Evolutionary conservation across 2,329 filamentous ascomycete species (phyloP), one percentile per base, ranked within the genome.

Genomic region (Onygenales sp.): DNA sequence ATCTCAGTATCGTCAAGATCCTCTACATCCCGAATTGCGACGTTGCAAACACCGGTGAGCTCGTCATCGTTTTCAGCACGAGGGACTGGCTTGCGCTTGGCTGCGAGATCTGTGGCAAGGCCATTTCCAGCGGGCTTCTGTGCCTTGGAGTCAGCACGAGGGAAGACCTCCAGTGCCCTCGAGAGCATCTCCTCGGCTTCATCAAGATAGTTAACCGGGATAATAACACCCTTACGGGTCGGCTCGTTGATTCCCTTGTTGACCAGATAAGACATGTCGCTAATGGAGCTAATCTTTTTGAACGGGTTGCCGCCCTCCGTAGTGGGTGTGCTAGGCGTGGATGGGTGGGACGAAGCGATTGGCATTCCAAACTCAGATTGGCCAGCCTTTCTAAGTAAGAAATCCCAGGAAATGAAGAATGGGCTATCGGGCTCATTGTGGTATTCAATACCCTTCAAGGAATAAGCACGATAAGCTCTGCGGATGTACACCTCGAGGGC

Each of bases 401-500:
- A 98, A 72, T 97, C 92, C 93, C 93, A 98, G 9, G 90, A 89
- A 42, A 97, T 77, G 57, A 86, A 78, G 65, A 87, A 95, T 8
- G 86, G 83, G 27, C 87, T 77, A 62, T 95, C 89, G 54, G 75
- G 73, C 13, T 68, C 66, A 52, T 86, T 84, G 64, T 91, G 83
- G 70, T 98, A 98, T 63, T 95, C 83, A 54, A 98, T 86, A 61
- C 84, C 78, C 79, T 94, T 91, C 50, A 98, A 77, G 56, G 87
- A 85, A 74, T 98, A 98, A 2, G 93, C 93, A 77, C 93, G 88
- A 77, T 98, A 98, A 11, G 93, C 91, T 58, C 93, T 88, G 63
- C 93, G 91, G 58, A 95, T 85, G 70, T 98, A 98, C 48, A 97
- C 91, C 69, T 98, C 93, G 4, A 98, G 81, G 47, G 93, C 89